A percentile compares a stretch with the other conserved stretches of the same genome.
These are phyloP conservation scores for Xylariaceae sp. DNA, from an alignment of 2,329 filamentous ascomycete species.

Conservation along the genomic window DNA sequence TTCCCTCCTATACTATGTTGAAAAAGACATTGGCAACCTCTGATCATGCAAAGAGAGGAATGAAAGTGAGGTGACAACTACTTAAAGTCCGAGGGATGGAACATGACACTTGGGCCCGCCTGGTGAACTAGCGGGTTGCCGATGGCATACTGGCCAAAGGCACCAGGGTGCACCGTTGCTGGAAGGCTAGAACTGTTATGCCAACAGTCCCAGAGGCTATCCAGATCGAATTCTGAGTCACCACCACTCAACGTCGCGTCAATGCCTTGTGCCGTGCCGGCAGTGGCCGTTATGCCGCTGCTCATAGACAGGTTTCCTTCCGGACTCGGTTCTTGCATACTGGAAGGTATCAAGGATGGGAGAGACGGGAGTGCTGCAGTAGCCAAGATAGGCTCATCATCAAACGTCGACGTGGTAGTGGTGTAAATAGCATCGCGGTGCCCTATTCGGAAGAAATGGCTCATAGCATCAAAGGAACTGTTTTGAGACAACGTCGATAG, in stretches of 20 bases:
- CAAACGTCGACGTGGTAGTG: conserved; percentile 15
- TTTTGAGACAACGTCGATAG: conserved; percentile 29
- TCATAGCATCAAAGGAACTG: conserved; percentile 27
- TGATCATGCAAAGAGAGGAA: neutral
- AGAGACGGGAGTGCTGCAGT: conserved; percentile 11
- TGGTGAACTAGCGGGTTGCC: conserved; percentile 14
- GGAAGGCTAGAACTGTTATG: conserved; percentile 6
- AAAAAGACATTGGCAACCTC: neutral
- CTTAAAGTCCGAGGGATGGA: conserved; percentile 16
- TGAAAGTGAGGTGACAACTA: conserved; percentile 4
- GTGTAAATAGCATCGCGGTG: conserved; percentile 15
- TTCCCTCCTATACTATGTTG: conserved; percentile 1
- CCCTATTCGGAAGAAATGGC: conserved; percentile 27
- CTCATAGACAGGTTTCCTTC: conserved; percentile 29
- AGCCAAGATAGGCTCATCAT: conserved; percentile 18
- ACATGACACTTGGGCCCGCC: conserved; percentile 19
- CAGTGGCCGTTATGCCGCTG: conserved; percentile 20
- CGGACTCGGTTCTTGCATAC: conserved; percentile 31
- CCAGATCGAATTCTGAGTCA: conserved; percentile 25
- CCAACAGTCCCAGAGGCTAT: conserved; percentile 18
- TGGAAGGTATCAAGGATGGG: conserved; percentile 23
- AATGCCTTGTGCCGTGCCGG: conserved; percentile 22
- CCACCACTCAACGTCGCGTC: conserved; percentile 24
- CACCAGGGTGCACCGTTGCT: neutral
- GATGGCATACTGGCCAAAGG: conserved; percentile 8